phyloP scores from a whole-genome alignment of 805 yeast genomes.

The Hanseniaspora pseudoguilliermondii region DNA sequence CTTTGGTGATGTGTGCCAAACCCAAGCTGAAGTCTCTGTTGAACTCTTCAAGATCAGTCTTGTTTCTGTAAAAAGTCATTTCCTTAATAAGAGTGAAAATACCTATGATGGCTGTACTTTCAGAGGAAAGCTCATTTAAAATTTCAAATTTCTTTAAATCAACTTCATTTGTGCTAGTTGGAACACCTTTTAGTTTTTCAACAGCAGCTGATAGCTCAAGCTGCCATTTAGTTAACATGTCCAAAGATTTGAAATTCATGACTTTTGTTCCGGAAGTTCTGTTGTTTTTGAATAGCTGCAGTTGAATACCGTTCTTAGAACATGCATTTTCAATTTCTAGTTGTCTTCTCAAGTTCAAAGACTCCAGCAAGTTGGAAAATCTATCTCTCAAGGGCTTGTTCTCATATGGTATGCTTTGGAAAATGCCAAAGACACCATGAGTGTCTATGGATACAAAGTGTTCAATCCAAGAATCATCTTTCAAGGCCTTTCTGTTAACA shows the following conservation, averaged over 20 bases:
- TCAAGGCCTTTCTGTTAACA: background rate
- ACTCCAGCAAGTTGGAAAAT: constrained; percentile 58
- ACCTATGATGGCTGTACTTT: background rate
- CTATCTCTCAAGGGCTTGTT: constrained; percentile 35
- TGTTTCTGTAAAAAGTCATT: constrained; percentile 3
- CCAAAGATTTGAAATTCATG: constrained; percentile 17
- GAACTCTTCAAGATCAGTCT: background rate
- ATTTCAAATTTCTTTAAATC: background rate
- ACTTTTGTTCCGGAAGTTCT: background rate
- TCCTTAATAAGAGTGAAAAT: constrained; percentile 2
- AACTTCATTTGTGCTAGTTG: background rate
- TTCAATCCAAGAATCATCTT: constrained; percentile 2
- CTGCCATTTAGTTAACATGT: constrained; percentile 76
- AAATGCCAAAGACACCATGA: constrained; percentile 46
- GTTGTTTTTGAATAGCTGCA: background rate
- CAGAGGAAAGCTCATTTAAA: background rate
- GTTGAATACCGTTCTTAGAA: background rate
- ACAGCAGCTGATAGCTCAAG: constrained; percentile 58
- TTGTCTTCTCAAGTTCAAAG: constrained; percentile 66
- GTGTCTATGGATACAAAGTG: constrained; percentile 2
- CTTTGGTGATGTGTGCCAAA: background rate
- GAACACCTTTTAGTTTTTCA: constrained; percentile 42
- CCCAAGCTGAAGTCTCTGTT: background rate
- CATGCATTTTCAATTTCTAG: constrained; percentile 42
- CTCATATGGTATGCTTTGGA: constrained; percentile 33